Evolutionary conservation across 2,329 filamentous ascomycete species (phyloP).

Genomic region (Colletotrichum melonis): DNA sequence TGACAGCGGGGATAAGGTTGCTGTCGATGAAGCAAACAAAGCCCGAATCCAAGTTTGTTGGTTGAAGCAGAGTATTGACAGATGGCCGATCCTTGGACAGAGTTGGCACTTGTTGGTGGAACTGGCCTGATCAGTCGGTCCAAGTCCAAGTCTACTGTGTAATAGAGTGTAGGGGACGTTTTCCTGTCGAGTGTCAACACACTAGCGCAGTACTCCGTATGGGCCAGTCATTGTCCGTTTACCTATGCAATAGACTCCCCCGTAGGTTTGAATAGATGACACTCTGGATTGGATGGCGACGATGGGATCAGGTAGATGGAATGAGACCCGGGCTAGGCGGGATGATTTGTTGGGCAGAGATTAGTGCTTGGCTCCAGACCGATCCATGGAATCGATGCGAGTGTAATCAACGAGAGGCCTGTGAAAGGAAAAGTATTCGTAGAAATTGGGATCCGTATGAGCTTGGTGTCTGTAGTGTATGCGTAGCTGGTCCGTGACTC

Average conservation of each 20-base stretch:
- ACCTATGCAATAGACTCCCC: too few relatives aligned
- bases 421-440: too few relatives aligned
- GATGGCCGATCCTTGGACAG: conserved; percentile 9
- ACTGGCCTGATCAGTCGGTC: conserved; percentile 12
- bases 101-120: neutral
- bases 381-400: neutral
- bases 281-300: too few relatives aligned
- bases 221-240: too few relatives aligned
- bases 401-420: neutral
- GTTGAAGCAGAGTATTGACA: neutral
- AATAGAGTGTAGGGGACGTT: neutral
- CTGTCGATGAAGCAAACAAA: conserved; percentile 15
- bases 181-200: neutral
- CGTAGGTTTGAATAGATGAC: too few relatives aligned
- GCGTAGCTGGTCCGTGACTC: neutral
- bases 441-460: neutral
- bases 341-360: neutral
- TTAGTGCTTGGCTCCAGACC: neutral
- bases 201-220: neutral
- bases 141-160: too few relatives aligned
- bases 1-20: conserved; percentile 27
- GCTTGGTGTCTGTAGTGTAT: neutral
- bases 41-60: conserved; percentile 12
- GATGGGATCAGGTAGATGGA: neutral
- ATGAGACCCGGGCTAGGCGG: neutral